A percentile compares a stretch with the other conserved stretches of the same genome.
phyloP scores from a whole-genome alignment of 495 filamentous ascomycete species.

The Astrocystis sublimbata region DNA sequence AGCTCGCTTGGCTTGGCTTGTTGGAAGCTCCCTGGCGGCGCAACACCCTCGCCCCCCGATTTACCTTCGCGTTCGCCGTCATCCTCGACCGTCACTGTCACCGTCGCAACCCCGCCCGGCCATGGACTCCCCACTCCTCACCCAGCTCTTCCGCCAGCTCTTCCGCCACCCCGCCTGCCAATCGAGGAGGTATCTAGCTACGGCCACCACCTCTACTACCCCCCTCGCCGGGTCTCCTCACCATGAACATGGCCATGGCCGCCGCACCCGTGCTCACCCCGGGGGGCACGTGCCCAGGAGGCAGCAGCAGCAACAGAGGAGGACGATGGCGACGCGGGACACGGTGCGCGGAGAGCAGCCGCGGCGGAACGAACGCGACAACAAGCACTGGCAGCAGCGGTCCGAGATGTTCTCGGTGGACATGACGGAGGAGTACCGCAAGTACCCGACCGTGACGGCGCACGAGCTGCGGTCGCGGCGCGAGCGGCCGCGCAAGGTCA shows the following conservation, averaged over 20 bases:
- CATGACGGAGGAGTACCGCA: slow-evolving; percentile 73
- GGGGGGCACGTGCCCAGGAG: slow-evolving; percentile 22
- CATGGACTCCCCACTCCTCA: slow-evolving; percentile 84
- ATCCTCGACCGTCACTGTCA: background rate
- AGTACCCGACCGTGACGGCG: slow-evolving; percentile 82
- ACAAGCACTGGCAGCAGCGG: slow-evolving; percentile 79
- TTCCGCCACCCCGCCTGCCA: slow-evolving; percentile 74
- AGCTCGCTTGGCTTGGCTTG: background rate
- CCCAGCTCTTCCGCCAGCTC: slow-evolving; percentile 78
- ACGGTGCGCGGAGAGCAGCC: slow-evolving; percentile 20
- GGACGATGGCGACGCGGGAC: slow-evolving; percentile 27
- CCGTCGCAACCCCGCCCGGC: no score
- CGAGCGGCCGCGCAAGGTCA: slow-evolving; percentile 82
- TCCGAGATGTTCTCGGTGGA: slow-evolving; percentile 69
- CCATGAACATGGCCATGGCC: slow-evolving; percentile 39
- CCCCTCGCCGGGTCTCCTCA: slow-evolving; percentile 44
- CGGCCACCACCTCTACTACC: slow-evolving; percentile 3
- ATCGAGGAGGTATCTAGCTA: slow-evolving; percentile 51
- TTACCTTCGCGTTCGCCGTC: no score
- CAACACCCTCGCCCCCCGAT: no score
- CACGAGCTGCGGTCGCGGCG: slow-evolving; percentile 67
- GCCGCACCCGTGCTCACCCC: slow-evolving; percentile 26
- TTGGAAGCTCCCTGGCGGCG: slow-evolving; percentile 15
- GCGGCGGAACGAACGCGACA: slow-evolving; percentile 26
- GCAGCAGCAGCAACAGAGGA: slow-evolving; percentile 31